A percentile compares a stretch with the other conserved stretches of the same genome.
Evolutionary conservation across 768 basidiomycete species (phyloP).

Genomic region (Boletus patriciae): DNA sequence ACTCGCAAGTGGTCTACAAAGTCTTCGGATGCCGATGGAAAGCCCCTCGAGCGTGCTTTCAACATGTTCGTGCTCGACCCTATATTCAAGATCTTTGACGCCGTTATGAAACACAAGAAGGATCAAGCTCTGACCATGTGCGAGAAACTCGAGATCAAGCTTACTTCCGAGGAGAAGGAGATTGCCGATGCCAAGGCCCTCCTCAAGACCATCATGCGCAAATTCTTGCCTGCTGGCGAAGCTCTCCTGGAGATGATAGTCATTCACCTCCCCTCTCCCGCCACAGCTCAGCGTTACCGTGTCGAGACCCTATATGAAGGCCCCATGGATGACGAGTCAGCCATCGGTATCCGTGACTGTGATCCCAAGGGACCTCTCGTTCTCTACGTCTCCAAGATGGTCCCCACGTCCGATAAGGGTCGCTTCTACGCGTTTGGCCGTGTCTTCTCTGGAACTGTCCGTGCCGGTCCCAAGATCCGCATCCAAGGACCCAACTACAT

Average conservation of each 20-base stretch:
- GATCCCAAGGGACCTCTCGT: conserved; percentile 96
- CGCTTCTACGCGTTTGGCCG: conserved; percentile 99
- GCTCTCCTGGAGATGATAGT: conserved; percentile 99
- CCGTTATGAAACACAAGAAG: conserved; percentile 99
- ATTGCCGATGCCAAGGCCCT: conserved; percentile 87
- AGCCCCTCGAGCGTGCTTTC: conserved; percentile 96
- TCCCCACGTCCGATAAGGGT: conserved; percentile 99
- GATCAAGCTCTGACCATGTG: conserved; percentile 79
- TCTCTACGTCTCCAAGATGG: conserved; percentile 99
- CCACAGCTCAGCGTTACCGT: conserved; percentile 97
- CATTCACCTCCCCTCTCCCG: conserved; percentile 97
- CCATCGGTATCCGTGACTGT: conserved; percentile 97
- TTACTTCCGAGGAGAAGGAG: conserved; percentile 85
- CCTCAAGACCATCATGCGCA: conserved; percentile 98
- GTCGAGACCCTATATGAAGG: conserved; percentile 99
- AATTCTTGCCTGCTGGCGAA: conserved; percentile 99
- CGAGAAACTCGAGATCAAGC: conserved; percentile 94
- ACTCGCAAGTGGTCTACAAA: conserved; percentile 96
- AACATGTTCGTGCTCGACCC: conserved; percentile 98
- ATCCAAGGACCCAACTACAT: conserved; percentile 99
- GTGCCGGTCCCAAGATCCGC: conserved; percentile 96
- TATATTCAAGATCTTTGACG: conserved; percentile 97
- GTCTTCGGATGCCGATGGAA: conserved; percentile 71
- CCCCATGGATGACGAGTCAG: conserved; percentile 99
- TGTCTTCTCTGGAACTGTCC: conserved; percentile 98